phyloP scores from a whole-genome alignment of 1,284 basidiomycete species.

The Cutaneotrichosporon dermatis region DNA sequence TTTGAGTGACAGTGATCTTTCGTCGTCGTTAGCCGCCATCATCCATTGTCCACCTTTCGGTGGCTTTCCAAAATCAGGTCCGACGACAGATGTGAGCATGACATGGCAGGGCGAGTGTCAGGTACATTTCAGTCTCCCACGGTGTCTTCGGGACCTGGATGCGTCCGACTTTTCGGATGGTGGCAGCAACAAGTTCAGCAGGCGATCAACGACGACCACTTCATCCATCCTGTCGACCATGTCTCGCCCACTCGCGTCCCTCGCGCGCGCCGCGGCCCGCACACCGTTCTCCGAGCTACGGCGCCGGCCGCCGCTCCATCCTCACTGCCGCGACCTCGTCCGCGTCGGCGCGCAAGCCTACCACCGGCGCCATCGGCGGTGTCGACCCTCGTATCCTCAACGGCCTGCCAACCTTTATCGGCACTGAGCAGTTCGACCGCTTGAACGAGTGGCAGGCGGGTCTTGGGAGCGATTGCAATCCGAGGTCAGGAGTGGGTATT shows the following conservation, averaged over 20 bases:
- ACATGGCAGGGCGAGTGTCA: too few relatives aligned
- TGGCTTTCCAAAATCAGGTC: too few relatives aligned
- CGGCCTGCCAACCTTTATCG: slow-evolving; percentile 28
- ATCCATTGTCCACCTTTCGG: too few relatives aligned
- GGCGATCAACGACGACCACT: background rate
- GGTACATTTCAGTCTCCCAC: background rate
- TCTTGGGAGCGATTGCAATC: slow-evolving; percentile 43
- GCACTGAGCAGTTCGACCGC: slow-evolving; percentile 32
- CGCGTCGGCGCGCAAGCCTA: background rate
- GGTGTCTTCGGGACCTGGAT: background rate
- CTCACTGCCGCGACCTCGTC: background rate
- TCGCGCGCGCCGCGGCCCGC: slow-evolving; percentile 7
- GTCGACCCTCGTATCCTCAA: slow-evolving; percentile 37
- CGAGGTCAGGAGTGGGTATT: slow-evolving; percentile 44
- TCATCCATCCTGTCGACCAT: slow-evolving; percentile 3
- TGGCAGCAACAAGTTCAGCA: background rate
- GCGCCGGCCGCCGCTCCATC: background rate
- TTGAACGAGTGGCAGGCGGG: slow-evolving; percentile 44
- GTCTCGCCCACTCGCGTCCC: slow-evolving; percentile 10
- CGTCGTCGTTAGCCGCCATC: background rate
- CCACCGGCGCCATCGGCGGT: slow-evolving; percentile 15
- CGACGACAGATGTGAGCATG: too few relatives aligned
- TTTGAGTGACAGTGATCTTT: background rate
- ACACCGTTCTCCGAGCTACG: background rate
- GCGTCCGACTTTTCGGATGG: slow-evolving; percentile 8